Base-by-base conservation (phyloP, 345 rosid species). In the Eutrema japonicum region DNA sequence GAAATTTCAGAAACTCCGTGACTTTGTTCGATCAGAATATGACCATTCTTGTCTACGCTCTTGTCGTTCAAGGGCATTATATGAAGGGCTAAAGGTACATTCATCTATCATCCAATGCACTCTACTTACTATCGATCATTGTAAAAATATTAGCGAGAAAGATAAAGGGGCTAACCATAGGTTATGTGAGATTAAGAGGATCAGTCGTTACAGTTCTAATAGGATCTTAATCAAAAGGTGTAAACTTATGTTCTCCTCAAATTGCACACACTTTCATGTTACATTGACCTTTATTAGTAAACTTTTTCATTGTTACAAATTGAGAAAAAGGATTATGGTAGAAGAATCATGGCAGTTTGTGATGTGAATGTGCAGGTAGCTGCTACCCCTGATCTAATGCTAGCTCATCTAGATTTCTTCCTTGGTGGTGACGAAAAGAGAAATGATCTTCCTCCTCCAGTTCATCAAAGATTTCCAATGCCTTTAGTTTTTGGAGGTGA, bases 401-500 rank as follows among this genome's bases (percentile, higher is more conserved):
- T 93, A 67, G 98, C 89, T 58, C 88, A 89, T 77, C 71, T 93
- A 53, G 96, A 90, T 81, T 87, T 90, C 78, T 93, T 86, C 85
- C 93, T 90, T 53, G 96, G 97, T 38, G 98, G 98, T 33, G 98
- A 93, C 76, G 98, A 93, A 77, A 93, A 89, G 81, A 86, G 96
- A 79, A 75, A 71, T 13, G 96, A 86, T 82, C 94, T 90, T 78
- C 98, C 98, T 78, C 89, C 94, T 74, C 82, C 73, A 8, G 86
- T 93, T 76, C 80, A 79, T 76, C 88, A 84, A 77, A 90, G 98
- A 75, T 82, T 87, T 70, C 96, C 97, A 14, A 80, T 90, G 84
- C 80, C 88, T 53, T 53, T 93, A 75, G 68, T 86, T 57, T 93
- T 93, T 70, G 96, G 98, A 59, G 97, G 98, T 4, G 87, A 90